These are phyloP conservation scores for Tilletia horrida DNA, from an alignment of 1,284 basidiomycete genomes.

Conservation along the genomic window DNA sequence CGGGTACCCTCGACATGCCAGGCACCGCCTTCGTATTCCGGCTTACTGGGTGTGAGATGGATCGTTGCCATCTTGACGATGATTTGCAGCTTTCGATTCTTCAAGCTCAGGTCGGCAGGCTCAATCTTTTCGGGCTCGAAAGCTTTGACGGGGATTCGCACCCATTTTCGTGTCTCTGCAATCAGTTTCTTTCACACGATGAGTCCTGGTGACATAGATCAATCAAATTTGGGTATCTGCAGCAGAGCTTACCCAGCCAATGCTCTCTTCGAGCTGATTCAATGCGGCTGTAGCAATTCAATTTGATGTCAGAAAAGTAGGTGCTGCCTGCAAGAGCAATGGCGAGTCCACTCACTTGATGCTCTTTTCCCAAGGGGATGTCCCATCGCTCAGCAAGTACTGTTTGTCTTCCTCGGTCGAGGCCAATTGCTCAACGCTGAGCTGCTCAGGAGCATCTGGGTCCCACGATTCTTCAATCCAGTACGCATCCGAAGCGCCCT, in stretches of 20 bases:
- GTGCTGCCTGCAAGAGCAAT: neutral
- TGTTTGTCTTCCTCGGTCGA: slow-evolving; percentile 1
- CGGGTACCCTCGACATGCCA: slow-evolving; percentile 60
- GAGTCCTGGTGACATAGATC: slow-evolving; percentile 48
- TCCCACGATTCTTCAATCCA: slow-evolving; percentile 17
- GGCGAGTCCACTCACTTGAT: neutral
- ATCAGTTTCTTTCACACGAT: slow-evolving; percentile 26
- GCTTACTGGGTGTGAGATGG: slow-evolving; percentile 58
- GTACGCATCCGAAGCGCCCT: neutral
- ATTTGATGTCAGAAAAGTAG: neutral
- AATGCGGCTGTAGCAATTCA: slow-evolving; percentile 12
- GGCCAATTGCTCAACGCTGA: neutral
- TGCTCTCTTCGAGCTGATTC: slow-evolving; percentile 20
- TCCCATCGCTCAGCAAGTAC: neutral
- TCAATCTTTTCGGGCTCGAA: slow-evolving; percentile 52
- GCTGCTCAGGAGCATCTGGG: slow-evolving; percentile 10
- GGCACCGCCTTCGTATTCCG: slow-evolving; percentile 56
- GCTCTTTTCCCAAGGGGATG: neutral
- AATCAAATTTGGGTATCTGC: slow-evolving; percentile 11
- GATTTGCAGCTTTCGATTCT: slow-evolving; percentile 56
- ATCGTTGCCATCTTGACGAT: slow-evolving; percentile 61
- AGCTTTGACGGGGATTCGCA: slow-evolving; percentile 27
- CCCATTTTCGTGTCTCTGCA: slow-evolving; percentile 55
- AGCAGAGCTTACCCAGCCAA: slow-evolving; percentile 54
- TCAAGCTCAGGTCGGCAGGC: slow-evolving; percentile 4